These are phyloP conservation scores for Candida anutae DNA, from an alignment of 1,139 yeast species.

Conservation along the genomic window DNA sequence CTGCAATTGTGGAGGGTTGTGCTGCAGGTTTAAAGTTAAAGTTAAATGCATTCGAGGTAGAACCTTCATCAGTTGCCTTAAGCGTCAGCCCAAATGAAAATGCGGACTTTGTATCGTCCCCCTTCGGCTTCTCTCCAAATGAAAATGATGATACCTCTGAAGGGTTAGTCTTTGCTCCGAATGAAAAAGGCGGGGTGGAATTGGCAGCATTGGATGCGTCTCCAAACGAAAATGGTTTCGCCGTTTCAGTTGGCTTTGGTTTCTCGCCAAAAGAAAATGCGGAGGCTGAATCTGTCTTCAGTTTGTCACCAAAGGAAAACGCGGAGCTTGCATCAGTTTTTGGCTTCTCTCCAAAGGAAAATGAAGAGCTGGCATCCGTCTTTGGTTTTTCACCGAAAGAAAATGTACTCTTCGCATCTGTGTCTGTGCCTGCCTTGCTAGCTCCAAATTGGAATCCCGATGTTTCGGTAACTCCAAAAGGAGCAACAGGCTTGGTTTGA, in stretches of 20 bases:
- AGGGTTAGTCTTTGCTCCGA: constrained; percentile 14
- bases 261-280: too few relatives aligned
- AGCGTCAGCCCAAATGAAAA: background rate
- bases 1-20: constrained; percentile 1
- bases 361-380: constrained; percentile 1
- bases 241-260: constrained; percentile 3
- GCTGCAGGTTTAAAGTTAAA: background rate
- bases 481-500: too few relatives aligned
- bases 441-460: too few relatives aligned
- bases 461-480: too few relatives aligned
- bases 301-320: constrained; percentile 5
- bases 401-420: constrained; percentile 3
- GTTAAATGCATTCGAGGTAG: background rate
- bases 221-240: constrained; percentile 8
- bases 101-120: background rate
- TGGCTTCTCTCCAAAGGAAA: constrained; percentile 1
- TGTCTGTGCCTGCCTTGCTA: constrained; percentile 1
- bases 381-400: constrained; percentile 6
- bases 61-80: background rate
- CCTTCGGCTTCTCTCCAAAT: constrained; percentile 3
- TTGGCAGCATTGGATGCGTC: constrained; percentile 3
- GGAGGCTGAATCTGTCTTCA: constrained; percentile 2
- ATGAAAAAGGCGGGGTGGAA: constrained; percentile 13
- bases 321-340: constrained; percentile 2
- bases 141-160: constrained; percentile 2